phyloP scores from a whole-genome alignment of 2,329 filamentous ascomycete species.

The Pseudogymnoascus sp. region DNA sequence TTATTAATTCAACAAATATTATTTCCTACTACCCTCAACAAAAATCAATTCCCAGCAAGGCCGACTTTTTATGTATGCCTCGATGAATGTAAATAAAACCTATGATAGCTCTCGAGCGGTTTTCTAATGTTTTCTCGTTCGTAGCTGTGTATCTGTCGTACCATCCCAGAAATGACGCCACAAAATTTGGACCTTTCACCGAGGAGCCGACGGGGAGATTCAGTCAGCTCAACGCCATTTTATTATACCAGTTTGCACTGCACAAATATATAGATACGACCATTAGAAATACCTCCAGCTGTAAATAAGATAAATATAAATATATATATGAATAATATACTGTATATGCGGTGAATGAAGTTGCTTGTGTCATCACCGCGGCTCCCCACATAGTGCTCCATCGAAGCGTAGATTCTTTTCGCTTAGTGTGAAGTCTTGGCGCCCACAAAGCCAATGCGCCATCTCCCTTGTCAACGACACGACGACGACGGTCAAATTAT shows the following conservation, averaged over 20 bases:
- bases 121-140: background rate
- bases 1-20: constrained; percentile 43
- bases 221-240: background rate
- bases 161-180: background rate
- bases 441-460: constrained; percentile 19
- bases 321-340: background rate
- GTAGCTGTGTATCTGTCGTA: background rate
- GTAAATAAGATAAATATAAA: background rate
- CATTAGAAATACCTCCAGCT: background rate
- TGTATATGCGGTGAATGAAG: background rate
- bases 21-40: background rate
- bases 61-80: background rate
- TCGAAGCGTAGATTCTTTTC: constrained; percentile 13
- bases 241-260: background rate
- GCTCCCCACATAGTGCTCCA: constrained; percentile 4
- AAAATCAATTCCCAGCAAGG: constrained; percentile 2
- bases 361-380: constrained; percentile 1
- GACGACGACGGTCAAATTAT: constrained; percentile 17
- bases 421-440: constrained; percentile 23
- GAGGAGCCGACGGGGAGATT: background rate
- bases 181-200: background rate
- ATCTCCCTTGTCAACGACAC: constrained; percentile 14
- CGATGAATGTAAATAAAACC: background rate
- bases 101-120: background rate
- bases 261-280: background rate